A percentile compares a stretch with the other conserved stretches of the same genome.
Conservation (phyloP, 495 filamentous ascomycete species). For the Alectoria sarmentosa region DNA sequence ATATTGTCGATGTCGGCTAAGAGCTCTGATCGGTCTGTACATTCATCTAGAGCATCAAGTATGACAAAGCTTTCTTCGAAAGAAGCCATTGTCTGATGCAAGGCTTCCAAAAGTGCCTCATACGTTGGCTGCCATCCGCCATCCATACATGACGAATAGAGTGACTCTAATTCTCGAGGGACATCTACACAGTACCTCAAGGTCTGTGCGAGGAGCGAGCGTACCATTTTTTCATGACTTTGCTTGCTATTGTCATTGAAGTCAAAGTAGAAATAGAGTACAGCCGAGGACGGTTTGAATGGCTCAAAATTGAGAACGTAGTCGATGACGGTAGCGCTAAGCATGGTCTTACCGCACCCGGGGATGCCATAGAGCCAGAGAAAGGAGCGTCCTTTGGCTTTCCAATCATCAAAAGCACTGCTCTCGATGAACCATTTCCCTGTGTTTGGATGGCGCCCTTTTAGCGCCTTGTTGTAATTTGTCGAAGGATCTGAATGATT, state of each 20-base stretch:
- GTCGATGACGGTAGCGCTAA: slow-evolving; percentile 31
- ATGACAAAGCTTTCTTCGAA: slow-evolving; percentile 20
- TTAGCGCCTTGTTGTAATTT: slow-evolving; percentile 24
- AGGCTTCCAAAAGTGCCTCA: neutral
- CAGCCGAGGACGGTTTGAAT: neutral
- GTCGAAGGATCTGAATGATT: slow-evolving; percentile 27
- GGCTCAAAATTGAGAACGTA: slow-evolving; percentile 20
- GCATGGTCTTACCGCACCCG: slow-evolving; percentile 37
- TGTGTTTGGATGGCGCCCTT: neutral
- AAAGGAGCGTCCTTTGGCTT: slow-evolving; percentile 15
- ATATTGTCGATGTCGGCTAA: slow-evolving; percentile 26
- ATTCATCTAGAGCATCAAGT: slow-evolving; percentile 33
- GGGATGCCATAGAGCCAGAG: slow-evolving; percentile 36
- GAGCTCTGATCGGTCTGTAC: slow-evolving; percentile 22
- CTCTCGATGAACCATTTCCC: slow-evolving; percentile 29
- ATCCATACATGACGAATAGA: slow-evolving; percentile 18
- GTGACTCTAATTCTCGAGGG: slow-evolving; percentile 14
- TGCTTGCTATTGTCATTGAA: slow-evolving; percentile 32
- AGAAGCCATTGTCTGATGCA: neutral
- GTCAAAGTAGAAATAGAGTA: slow-evolving; percentile 35
- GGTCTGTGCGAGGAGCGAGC: slow-evolving; percentile 31
- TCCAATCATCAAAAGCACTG: slow-evolving; percentile 27
- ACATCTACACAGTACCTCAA: slow-evolving; percentile 16
- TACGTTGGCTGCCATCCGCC: slow-evolving; percentile 18
- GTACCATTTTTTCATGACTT: slow-evolving; percentile 21